phyloP scores from a whole-genome alignment of 768 basidiomycete species.

The Boletales sp. region DNA sequence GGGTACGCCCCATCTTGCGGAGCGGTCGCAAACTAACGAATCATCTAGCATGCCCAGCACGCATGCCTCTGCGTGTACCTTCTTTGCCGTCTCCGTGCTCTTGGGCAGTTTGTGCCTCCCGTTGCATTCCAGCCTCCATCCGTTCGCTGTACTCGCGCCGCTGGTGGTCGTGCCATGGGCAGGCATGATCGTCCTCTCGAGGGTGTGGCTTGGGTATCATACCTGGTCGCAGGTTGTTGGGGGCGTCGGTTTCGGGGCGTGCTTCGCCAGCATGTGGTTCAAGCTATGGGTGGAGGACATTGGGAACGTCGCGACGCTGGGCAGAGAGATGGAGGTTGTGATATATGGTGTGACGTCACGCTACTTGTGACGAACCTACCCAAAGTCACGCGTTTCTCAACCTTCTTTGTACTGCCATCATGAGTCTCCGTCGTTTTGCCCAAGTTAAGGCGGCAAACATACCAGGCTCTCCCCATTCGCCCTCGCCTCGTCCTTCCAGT shows the following conservation, averaged over 20 bases:
- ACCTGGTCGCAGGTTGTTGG: slow-evolving; percentile 65
- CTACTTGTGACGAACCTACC: slow-evolving; percentile 21
- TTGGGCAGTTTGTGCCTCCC: slow-evolving; percentile 59
- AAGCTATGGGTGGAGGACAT: slow-evolving; percentile 44
- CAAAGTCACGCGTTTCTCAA: slow-evolving; percentile 14
- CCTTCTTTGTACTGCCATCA: slow-evolving; percentile 19
- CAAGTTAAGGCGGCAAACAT: slow-evolving; percentile 42
- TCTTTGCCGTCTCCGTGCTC: slow-evolving; percentile 56
- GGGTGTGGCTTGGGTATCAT: slow-evolving; percentile 77
- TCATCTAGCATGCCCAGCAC: slow-evolving; percentile 77
- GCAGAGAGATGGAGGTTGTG: slow-evolving; percentile 10
- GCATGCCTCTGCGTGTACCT: slow-evolving; percentile 68
- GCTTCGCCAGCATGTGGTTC: slow-evolving; percentile 56
- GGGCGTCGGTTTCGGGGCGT: slow-evolving; percentile 54
- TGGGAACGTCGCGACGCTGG: slow-evolving; percentile 18
- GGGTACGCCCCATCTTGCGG: slow-evolving; percentile 48
- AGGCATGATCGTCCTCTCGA: slow-evolving; percentile 51
- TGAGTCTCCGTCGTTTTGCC: slow-evolving; percentile 58
- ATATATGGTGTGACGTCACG: slow-evolving; percentile 25
- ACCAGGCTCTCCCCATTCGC: slow-evolving; percentile 41
- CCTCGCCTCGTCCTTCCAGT: slow-evolving; percentile 29
- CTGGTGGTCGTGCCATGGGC: slow-evolving; percentile 56
- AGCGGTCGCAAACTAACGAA: not conserved
- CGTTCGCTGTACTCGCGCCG: slow-evolving; percentile 32
- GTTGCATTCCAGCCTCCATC: slow-evolving; percentile 51